Base-by-base conservation (phyloP, 257 asterid genomes). In the Salvia hispanica region DNA sequence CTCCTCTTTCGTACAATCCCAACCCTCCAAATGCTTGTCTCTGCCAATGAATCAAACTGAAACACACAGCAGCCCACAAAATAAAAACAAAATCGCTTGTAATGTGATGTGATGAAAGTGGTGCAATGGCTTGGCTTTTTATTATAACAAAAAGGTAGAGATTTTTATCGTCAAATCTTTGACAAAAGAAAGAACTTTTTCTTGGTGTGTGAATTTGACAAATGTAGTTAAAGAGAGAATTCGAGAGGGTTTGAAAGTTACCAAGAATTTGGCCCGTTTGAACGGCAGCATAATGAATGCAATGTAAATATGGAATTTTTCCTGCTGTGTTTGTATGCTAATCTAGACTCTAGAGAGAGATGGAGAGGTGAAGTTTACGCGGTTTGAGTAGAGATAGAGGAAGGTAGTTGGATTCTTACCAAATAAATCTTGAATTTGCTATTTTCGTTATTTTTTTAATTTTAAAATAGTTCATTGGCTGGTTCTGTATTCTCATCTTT, bases 41-140 rank as follows among this genome's bases (percentile, higher is more conserved):
- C 90, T 83, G 90, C 77, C 80, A 86, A 84, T 62, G 81, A 81
- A 78, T 79, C 71, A 77, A 76, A 74, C 88, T 75, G 83, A 86
- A 81, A 74, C 65, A 54, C 72, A 66, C 69, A 75, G 72, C 58
- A 52, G 63, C 62, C 72, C 78, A 69, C 70, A 62, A 40, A 25
- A 78, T 13, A 5, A 10, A 18, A 16, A 12, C 36, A 71, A 47
- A 7, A 42, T 7, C 16, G 16, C 7, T 43, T 21, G 31, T 15
- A 28, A 31, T 62, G 43, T 44, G 67, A 25, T 57, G 54, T 16
- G 43, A 15, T 65, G 12, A 31, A 69, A 56, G 9, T 37, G 54
- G 40, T 10, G 40, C 3, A 54, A 64, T 36, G 9, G 25, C 73
- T 54, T 69, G 65, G 65, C 80, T 77, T 79, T 81, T 58, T 74